A percentile compares a stretch with the other conserved stretches of the same genome.
Evolutionary conservation across 441 rosid genomes (phyloP).

Genomic region (Arabidopsis hybrid): DNA sequence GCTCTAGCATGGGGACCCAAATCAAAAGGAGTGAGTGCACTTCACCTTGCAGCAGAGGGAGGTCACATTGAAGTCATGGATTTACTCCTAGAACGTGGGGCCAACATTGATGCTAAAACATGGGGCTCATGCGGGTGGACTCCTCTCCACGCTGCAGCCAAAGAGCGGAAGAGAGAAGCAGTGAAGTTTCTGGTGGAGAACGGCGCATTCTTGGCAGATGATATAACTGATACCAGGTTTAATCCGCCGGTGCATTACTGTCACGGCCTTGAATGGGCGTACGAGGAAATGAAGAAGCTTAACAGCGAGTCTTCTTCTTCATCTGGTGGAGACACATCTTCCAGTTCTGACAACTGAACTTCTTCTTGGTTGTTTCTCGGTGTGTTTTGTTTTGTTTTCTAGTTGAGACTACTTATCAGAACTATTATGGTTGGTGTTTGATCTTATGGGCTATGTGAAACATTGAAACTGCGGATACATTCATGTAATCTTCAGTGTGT

Average conservation of each 20-base stretch:
- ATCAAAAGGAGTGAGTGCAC: constrained; percentile 83
- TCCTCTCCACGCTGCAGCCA: constrained; percentile 83
- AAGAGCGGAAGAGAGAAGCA: constrained; percentile 80
- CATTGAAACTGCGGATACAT: neutral
- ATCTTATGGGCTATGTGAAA: constrained; percentile 17
- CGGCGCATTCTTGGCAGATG: constrained; percentile 84
- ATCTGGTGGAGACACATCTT: constrained; percentile 60
- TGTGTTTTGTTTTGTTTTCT: constrained; percentile 10
- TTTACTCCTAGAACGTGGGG: constrained; percentile 87
- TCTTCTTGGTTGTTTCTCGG: neutral
- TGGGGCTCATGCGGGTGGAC: constrained; percentile 96
- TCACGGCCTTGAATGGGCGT: constrained; percentile 92
- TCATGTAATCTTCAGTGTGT: constrained; percentile 5
- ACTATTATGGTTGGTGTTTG: constrained; percentile 28
- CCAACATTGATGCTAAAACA: constrained; percentile 86
- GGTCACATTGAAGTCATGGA: constrained; percentile 88
- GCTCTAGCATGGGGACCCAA: constrained; percentile 81
- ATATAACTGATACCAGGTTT: constrained; percentile 76
- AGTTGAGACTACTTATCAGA: neutral
- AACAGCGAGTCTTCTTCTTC: constrained; percentile 40
- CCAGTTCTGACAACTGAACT: constrained; percentile 59
- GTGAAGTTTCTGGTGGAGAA: constrained; percentile 77
- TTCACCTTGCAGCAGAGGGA: constrained; percentile 93
- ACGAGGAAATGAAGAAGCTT: constrained; percentile 74
- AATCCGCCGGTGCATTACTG: constrained; percentile 91